Base-by-base conservation (phyloP, 306 rosid species). In the Sesbania bispinosa region DNA sequence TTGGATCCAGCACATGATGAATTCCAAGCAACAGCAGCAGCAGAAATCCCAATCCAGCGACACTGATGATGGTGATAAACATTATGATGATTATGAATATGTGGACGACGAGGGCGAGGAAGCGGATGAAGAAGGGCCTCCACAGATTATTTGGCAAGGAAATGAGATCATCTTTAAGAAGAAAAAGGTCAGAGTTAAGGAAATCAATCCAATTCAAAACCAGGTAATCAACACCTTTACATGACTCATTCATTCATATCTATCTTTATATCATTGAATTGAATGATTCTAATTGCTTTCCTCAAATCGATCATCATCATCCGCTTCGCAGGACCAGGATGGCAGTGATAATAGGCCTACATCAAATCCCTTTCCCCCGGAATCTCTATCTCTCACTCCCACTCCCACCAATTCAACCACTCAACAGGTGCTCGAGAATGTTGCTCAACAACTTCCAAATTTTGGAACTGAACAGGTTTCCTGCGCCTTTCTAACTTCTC, bases 381-480 rank as follows among this genome's bases (percentile, higher is more conserved):
- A 90, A 55, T 90, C 86, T n/a, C 80, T 84, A 63, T 90, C 86
- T 10, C 79, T 84, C 16, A 48, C 78, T 33, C 90, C n/a, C n/a
- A n/a, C n/a, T n/a, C n/a, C 72, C 46, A 7, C 64, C 45, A 32
- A 15, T 58, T 39, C 69, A 13, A 0, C 23, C n/a, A n/a, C n/a
- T n/a, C n/a, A n/a, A n/a, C n/a, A n/a, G 26, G 50, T 16, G 42
- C 73, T 81, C 4, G 83, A 85, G 48, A 82, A 77, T 39, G 87
- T 90, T 55, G 81, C 86, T 53, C 88, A 81, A 71, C 96, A 93
- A 83, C 73, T 84, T 24, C 97, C 97, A 6, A 88, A 94, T 80
- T 94, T 94, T 45, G 98, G 98, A 69, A 94, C 97, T 16, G 97
- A 90, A 78, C 96, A 85, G 92, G 97, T 85, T 13, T 61, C 4